Evolutionary conservation across 179 eudicot genomes (phyloP).

Genomic region (Heliamphora pulchella): DNA sequence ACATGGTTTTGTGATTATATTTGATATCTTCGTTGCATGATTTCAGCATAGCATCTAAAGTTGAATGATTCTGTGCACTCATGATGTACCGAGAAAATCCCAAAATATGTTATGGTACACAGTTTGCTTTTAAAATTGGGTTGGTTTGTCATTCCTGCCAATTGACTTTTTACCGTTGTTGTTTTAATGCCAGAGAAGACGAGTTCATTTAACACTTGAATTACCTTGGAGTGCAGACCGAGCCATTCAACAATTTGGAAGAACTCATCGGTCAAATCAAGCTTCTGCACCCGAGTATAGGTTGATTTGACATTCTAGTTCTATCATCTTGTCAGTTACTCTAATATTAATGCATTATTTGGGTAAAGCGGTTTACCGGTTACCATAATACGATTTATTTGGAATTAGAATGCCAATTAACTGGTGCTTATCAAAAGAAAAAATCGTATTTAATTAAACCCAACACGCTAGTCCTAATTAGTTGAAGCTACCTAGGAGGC

Average conservation of each 20-base stretch:
- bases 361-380: not conserved
- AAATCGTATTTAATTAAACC: not conserved
- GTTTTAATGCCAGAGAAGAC: conserved; percentile 58
- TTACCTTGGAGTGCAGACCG: conserved; percentile 99
- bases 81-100: not conserved
- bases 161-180: conserved; percentile 12
- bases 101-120: conserved; percentile 8
- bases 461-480: not conserved
- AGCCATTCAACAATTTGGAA: conserved; percentile 98
- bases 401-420: not conserved
- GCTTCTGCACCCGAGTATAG: conserved; percentile 98
- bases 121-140: not conserved
- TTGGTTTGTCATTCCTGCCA: conserved; percentile 12
- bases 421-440: not conserved
- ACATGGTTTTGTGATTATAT: not conserved
- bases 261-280: conserved; percentile 99
- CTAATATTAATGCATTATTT: not conserved
- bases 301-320: conserved; percentile 27
- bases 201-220: conserved; percentile 95
- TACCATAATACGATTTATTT: not conserved
- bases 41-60: not conserved
- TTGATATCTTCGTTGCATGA: not conserved
- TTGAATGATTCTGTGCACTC: not conserved
- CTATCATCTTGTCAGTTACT: not conserved
- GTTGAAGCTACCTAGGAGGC: not conserved